Evolutionary conservation across 1,139 yeast genomes (phyloP).

Genomic region (Lodderomyces oxycetoniae): DNA sequence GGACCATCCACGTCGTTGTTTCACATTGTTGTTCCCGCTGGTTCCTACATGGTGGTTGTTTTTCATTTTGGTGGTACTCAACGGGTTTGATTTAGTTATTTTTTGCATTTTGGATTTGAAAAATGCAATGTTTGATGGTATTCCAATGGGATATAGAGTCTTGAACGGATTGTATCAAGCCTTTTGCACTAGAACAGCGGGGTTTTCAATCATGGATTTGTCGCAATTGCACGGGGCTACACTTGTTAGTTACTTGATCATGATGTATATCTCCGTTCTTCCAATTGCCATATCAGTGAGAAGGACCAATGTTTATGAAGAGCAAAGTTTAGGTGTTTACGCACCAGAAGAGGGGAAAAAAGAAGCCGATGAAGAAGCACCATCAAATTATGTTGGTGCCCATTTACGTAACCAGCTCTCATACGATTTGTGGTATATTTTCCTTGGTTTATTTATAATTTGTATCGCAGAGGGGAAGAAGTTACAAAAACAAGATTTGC

Average conservation of each 20-base stretch:
- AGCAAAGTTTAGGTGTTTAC: constrained; percentile 87
- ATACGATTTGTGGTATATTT: constrained; percentile 91
- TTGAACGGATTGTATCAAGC: constrained; percentile 88
- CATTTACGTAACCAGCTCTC: constrained; percentile 91
- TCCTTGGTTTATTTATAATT: constrained; percentile 77
- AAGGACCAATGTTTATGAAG: constrained; percentile 95
- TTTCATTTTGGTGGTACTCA: constrained; percentile 64
- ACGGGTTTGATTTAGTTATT: constrained; percentile 71
- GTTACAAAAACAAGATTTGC: constrained; percentile 41
- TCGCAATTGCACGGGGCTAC: constrained; percentile 79
- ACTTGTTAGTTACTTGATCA: constrained; percentile 86
- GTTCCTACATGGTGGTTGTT: constrained; percentile 95
- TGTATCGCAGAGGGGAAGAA: constrained; percentile 79
- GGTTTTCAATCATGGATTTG: constrained; percentile 70
- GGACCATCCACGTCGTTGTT: constrained; percentile 97
- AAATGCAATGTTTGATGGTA: constrained; percentile 39
- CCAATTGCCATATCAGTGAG: constrained; percentile 96
- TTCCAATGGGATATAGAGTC: constrained; percentile 65
- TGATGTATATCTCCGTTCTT: constrained; percentile 97
- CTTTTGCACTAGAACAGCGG: constrained; percentile 90
- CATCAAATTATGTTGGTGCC: constrained; percentile 69
- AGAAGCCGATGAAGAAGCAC: constrained; percentile 30
- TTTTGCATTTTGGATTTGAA: constrained; percentile 74
- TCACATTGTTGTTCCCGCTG: constrained; percentile 84
- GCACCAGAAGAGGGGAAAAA: constrained; percentile 30